Conservation (phyloP, 176 grass and related monocot genomes). For the Chrysopogon serrulatus region DNA sequence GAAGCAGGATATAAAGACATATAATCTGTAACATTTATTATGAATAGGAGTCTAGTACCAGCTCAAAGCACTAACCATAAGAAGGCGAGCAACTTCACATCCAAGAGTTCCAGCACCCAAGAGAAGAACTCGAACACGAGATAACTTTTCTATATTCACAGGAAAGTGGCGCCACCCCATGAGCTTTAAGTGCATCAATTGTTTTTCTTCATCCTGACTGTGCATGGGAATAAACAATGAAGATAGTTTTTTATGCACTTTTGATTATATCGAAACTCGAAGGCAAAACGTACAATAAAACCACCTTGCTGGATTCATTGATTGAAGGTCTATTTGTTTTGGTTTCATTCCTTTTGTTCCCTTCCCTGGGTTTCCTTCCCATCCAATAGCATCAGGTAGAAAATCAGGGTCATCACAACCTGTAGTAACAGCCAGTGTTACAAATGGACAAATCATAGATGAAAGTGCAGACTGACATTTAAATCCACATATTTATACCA, state of each 20-base stretch:
- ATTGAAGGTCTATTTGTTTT: conserved; percentile 45
- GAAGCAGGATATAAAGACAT: not conserved
- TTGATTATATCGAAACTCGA: not conserved
- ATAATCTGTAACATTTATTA: not conserved
- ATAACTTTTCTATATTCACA: conserved; percentile 63
- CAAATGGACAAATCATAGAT: not conserved
- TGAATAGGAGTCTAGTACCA: not conserved
- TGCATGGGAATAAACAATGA: conserved; percentile 14
- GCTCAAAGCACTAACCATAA: conserved; percentile 59
- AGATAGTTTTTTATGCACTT: conserved; percentile 1
- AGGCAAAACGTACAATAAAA: not conserved
- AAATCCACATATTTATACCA: conserved; percentile 42
- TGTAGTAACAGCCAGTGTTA: conserved; percentile 23
- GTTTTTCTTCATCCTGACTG: conserved; percentile 66
- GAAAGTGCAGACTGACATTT: not conserved
- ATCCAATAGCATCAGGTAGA: conserved; percentile 85
- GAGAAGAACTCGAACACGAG: conserved; percentile 52
- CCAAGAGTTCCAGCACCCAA: conserved; percentile 88
- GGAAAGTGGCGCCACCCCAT: conserved; percentile 97
- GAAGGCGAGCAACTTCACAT: conserved; percentile 91
- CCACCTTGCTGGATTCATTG: conserved; percentile 70
- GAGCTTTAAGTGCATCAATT: conserved; percentile 91
- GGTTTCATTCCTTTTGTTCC: conserved; percentile 38
- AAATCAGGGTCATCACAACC: conserved; percentile 54
- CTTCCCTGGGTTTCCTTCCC: conserved; percentile 49